phyloP scores from a whole-genome alignment of 495 filamentous ascomycete genomes.

The Corynascus novoguineensis region DNA sequence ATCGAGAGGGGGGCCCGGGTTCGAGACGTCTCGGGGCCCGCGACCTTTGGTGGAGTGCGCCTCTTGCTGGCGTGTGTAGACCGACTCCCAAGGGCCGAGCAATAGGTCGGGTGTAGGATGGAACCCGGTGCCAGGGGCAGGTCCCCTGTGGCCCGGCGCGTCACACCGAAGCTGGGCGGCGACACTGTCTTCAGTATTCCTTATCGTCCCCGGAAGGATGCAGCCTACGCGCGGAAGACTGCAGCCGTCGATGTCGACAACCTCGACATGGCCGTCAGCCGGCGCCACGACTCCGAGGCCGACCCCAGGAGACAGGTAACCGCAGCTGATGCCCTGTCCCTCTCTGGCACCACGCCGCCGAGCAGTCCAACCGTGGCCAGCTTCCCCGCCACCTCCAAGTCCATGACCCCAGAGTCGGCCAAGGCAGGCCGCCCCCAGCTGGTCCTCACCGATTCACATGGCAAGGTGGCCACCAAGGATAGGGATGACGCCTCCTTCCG shows the following conservation, averaged over 20 bases:
- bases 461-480: slow-evolving; percentile 11
- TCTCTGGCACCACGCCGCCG: slow-evolving; percentile 28
- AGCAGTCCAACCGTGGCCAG: slow-evolving; percentile 24
- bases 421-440: slow-evolving; percentile 16
- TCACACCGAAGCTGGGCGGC: slow-evolving; percentile 28
- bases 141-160: slow-evolving; percentile 25
- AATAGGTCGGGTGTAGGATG: too few species aligned
- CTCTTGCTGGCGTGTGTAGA: too few species aligned
- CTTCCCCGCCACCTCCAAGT: slow-evolving; percentile 11
- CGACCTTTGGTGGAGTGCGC: slow-evolving; percentile 8
- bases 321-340: slow-evolving; percentile 22
- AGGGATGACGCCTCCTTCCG: slow-evolving; percentile 17
- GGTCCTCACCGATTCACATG: slow-evolving; percentile 8
- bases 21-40: slow-evolving; percentile 12
- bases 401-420: slow-evolving; percentile 14
- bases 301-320: slow-evolving; percentile 3
- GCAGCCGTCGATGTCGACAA: slow-evolving; percentile 17
- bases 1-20: slow-evolving; percentile 12
- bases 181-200: slow-evolving; percentile 23
- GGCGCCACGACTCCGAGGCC: slow-evolving; percentile 7
- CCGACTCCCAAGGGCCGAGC: neutral
- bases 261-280: neutral
- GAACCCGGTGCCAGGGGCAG: slow-evolving; percentile 25
- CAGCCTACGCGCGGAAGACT: slow-evolving; percentile 18
- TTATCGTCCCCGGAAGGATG: slow-evolving; percentile 22